A percentile compares a stretch with the other conserved stretches of the same genome.
These are phyloP conservation scores for Lojkania enalia DNA, from an alignment of 2,329 filamentous ascomycete genomes.

Conservation along the genomic window DNA sequence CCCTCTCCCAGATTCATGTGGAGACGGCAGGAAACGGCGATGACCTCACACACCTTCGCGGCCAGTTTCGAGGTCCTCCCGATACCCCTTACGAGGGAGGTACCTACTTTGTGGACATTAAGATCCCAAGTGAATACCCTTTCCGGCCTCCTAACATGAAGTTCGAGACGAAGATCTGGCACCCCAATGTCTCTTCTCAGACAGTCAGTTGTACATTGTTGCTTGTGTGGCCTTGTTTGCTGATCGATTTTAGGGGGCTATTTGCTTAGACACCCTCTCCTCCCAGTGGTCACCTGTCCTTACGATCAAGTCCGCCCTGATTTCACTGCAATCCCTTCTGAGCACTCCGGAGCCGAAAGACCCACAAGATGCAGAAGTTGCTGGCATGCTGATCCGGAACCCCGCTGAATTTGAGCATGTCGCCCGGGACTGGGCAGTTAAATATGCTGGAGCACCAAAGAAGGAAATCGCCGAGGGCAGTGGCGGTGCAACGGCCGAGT, in stretches of 20 bases:
- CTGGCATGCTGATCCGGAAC: constrained; percentile 80
- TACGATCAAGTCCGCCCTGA: constrained; percentile 91
- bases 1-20: constrained; percentile 75
- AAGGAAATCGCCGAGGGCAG: constrained; percentile 58
- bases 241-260: constrained; percentile 71
- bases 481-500: constrained; percentile 57
- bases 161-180: constrained; percentile 93
- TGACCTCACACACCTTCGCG: constrained; percentile 80
- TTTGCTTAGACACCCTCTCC: constrained; percentile 91
- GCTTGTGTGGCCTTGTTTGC: constrained; percentile 7
- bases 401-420: constrained; percentile 78
- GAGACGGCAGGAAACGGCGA: constrained; percentile 63
- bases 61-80: constrained; percentile 81
- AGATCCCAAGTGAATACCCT: constrained; percentile 85
- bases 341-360: constrained; percentile 94
- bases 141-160: constrained; percentile 91
- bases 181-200: constrained; percentile 93
- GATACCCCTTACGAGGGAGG: constrained; percentile 93
- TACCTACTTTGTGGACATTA: constrained; percentile 79
- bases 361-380: constrained; percentile 94
- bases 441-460: constrained; percentile 75
- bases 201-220: constrained; percentile 63
- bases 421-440: constrained; percentile 88
- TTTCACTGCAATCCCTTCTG: constrained; percentile 90
- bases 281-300: constrained; percentile 93